Base-by-base conservation (phyloP, 2,329 filamentous ascomycete genomes). In the Aphanocladium album region DNA sequence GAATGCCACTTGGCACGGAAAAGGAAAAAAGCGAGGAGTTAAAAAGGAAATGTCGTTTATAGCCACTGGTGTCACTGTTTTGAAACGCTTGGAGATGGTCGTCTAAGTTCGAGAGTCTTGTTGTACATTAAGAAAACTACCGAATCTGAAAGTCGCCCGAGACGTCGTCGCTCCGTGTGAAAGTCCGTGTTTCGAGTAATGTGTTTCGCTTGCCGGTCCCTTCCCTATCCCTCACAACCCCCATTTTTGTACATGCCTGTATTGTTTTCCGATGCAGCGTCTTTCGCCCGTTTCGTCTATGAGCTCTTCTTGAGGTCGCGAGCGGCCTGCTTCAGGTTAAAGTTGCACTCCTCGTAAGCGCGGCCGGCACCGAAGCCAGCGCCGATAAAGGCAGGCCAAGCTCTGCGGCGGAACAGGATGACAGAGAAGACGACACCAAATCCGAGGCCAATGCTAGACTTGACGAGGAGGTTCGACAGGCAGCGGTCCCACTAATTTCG, bases 401-500 rank as follows among this genome's bases (percentile, higher is more conserved):
- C 91, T 80, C 95, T 89, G 77, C 96, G 89, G 85, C 96, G 96
- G 86, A 99, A 99, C 60, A 99, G 80, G 62, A 99, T 89, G 64
- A 99, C 93, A 64, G 95, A 98, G 83, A 99, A 98, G 79, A 99
- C 91, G 76, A 99, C 89, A 74, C 95, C 95, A 79, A 99, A 99
- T 69, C 90, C 91, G 74, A 98, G 89, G 72, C 95, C 95, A 76
- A 99, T 89, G 60, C 90, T 89, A 67, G 93, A 98, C 78, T 96
- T 93, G 83, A 99, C 96, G 74, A 99, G 86, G 77, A 97, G 86
- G 73, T 96, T 97, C 69, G 95, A 98, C 69, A 99, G 88, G 79
- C 95, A 97, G 80, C 90, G 93, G 77, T 99, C 95, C 95, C 95
- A 99, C 95, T 99, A 64, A 7, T 25, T 39, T 37, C 23, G 33